Base-by-base conservation (phyloP, 2,329 filamentous ascomycete species). In the Calonectria multiphialidica region DNA sequence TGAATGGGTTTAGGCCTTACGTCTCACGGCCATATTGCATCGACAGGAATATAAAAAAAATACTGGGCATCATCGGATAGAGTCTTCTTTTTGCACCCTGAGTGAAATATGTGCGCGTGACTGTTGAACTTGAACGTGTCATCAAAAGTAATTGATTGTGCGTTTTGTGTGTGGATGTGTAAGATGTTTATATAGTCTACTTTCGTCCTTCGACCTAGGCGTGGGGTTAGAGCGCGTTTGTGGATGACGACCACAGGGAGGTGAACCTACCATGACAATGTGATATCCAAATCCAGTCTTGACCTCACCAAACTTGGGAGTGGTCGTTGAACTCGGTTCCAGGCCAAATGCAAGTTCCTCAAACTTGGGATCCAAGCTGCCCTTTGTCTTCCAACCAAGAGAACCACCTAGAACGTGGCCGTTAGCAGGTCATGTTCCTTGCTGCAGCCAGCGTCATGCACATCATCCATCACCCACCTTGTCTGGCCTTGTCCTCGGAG, bases 251-350 rank as follows among this genome's bases (percentile, higher is more conserved):
- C 9, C 15, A 28, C n/a, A n/a, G 12, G n/a, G n/a, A n/a, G 40
- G 28, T 12, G 30, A 57, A 78, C 83, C 66, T 73, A 95, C 93
- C 91, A 95, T 95, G 75, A 96, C 90, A 75, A 96, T 91, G 82
- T 96, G 94, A 85, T 95, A 95, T 1, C 94, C 94, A 83, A 94
- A 93, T 1, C 86, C 88, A 1, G 94, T 95, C 87, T 94, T 95
- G 25, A 88, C 92, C 84, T 95, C 92, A 1, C 87, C 93, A 80
- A 90, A 89, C 80, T 91, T 92, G 2, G 93, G 92, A 71, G 84
- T 91, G 15, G 82, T 86, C 15, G 91, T 92, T 10, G 91, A 92
- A 79, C 92, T 94, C 1, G 89, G 84, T 76, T 93, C 90, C 42
- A 96, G 86, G 30, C 88, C 89, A 81, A 92, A 95, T 10, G 94